A percentile compares a stretch with the other conserved stretches of the same genome.
These are phyloP conservation scores for Xylaria curta DNA, from an alignment of 495 filamentous ascomycete species.

Conservation along the genomic window DNA sequence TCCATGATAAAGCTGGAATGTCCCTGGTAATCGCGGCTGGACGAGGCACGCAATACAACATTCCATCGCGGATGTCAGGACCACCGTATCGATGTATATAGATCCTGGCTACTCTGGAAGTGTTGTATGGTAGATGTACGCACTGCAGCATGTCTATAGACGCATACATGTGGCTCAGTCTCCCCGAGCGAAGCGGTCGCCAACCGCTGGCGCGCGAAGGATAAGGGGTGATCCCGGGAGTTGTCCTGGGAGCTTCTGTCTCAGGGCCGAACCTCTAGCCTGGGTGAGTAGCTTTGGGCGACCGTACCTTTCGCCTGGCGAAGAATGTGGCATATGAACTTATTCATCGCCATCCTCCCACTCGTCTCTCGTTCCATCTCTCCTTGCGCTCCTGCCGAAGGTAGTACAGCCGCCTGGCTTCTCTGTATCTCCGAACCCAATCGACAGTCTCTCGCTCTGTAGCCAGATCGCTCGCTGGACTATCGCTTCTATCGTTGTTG, in stretches of 20 bases:
- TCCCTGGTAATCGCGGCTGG: background rate
- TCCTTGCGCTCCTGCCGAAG: slow-evolving; percentile 81
- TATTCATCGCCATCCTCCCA: slow-evolving; percentile 82
- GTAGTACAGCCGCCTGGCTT: slow-evolving; percentile 75
- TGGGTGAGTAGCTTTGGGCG: background rate
- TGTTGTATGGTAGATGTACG: background rate
- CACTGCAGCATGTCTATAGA: background rate
- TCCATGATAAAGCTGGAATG: background rate
- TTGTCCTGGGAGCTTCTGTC: background rate
- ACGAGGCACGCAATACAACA: background rate
- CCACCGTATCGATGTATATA: background rate
- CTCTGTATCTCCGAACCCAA: slow-evolving; percentile 81
- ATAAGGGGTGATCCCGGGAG: background rate
- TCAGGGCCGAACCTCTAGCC: background rate
- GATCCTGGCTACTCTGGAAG: background rate
- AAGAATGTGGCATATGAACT: background rate
- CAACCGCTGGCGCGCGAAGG: background rate
- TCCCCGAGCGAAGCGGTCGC: background rate
- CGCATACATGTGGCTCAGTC: background rate
- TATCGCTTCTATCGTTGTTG: slow-evolving; percentile 44
- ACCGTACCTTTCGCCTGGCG: background rate
- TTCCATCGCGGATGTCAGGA: background rate
- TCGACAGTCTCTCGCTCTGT: slow-evolving; percentile 81
- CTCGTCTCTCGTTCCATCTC: slow-evolving; percentile 92
- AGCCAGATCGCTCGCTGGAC: slow-evolving; percentile 47